Base-by-base conservation (phyloP, 306 rosid species). In the Begonia fuchsioides region DNA sequence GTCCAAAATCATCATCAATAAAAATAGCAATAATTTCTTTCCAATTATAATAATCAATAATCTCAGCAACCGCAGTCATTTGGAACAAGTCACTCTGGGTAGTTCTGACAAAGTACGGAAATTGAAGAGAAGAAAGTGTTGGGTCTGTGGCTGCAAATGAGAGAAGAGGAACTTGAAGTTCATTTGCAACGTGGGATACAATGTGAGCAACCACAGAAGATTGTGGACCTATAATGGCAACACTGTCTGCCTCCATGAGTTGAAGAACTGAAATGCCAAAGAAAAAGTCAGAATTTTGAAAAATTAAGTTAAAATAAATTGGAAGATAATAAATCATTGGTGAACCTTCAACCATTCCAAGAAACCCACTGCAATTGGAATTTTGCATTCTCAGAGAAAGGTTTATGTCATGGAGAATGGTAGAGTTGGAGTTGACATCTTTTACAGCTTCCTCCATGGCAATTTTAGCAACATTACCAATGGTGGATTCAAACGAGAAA, bases 131-230 rank as follows among this genome's bases (percentile, higher is more conserved):
- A 1, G 94, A 67, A 13, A 90, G 94, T 3, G 95, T 85, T 2
- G 98, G 98, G 63, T 85, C 98, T 49, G 98, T 92, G 46, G 98
- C 96, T 0, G 74, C 79, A 73, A 92, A 92, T 51, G 98, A 82
- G 63, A 92, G 54, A 8, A 85, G 51, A 58, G 95, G 98, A 54
- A 86, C 93, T 53, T 67, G 68, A 51, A 92, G 93, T 61, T 85
- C 98, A 61, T 72, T 77, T n/a, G 94, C 93, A 38, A 92, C 73
- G 56, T 92, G 87, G 52, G 94, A 79, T 60, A 80, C 61, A 57
- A 79, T 72, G 70, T 85, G 98, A 3, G 96, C 90, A 67, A 79
- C 87, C 5, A 77, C 94, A 50, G 98, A 92, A 52, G 98, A 85
- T 64, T 92, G 98, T 2, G 98, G 98, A 8, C 98, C 96, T 47